Percentiles rank a stretch among this genome's conserved stretches.
Conservation (phyloP, 2,329 filamentous ascomycete genomes). For the Chaetomiaceae sp. region DNA sequence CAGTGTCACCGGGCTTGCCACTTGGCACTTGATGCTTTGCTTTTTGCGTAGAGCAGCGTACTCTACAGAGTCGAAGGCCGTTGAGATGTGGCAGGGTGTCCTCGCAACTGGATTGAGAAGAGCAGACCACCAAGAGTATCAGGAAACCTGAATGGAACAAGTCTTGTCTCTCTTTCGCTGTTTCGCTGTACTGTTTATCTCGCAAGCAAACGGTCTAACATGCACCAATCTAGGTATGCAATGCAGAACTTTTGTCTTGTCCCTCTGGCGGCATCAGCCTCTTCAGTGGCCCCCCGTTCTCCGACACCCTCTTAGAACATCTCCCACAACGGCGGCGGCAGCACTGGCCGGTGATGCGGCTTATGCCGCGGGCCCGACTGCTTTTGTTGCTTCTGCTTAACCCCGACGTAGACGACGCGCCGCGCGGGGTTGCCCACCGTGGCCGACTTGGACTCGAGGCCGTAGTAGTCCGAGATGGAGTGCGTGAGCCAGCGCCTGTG, state of each 20-base stretch:
- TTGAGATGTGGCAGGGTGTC: no score
- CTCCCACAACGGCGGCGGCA: slow-evolving; percentile 63
- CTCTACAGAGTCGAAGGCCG: no score
- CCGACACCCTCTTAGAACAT: slow-evolving; percentile 34
- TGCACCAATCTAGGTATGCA: slow-evolving; percentile 2
- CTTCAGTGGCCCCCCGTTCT: no score
- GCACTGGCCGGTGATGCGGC: slow-evolving; percentile 31
- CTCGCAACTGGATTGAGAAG: no score
- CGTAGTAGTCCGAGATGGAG: slow-evolving; percentile 88
- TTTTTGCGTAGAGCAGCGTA: no score
- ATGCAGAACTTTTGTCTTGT: not conserved
- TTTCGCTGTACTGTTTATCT: not conserved
- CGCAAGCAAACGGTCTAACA: not conserved
- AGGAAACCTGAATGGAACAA: no score
- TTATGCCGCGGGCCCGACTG: slow-evolving; percentile 23
- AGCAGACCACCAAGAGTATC: no score
- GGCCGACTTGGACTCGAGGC: slow-evolving; percentile 76
- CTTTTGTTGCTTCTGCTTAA: slow-evolving; percentile 45
- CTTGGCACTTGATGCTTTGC: no score
- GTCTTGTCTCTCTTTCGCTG: not conserved
- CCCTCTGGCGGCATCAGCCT: no score
- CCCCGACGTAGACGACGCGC: slow-evolving; percentile 77
- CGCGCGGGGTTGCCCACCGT: slow-evolving; percentile 65
- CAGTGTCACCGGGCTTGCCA: no score
- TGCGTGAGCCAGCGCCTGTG: slow-evolving; percentile 85